These are phyloP conservation scores for Plantago coronopus DNA, from an alignment of 305 asterid genomes.

Conservation along the genomic window DNA sequence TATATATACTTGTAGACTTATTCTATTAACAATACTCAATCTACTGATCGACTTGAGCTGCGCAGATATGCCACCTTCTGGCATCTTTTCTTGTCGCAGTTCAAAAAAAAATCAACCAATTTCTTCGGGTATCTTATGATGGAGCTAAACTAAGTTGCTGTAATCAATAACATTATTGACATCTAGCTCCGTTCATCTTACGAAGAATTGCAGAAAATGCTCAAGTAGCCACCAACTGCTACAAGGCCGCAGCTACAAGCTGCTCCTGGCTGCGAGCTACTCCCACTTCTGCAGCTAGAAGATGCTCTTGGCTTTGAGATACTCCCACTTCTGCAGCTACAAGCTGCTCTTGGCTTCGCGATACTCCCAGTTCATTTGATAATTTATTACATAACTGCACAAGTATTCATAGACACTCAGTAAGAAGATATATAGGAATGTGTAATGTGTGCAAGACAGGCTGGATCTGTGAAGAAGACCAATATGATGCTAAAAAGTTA, in stretches of 20 bases:
- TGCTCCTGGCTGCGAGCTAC: slow-evolving; percentile 44
- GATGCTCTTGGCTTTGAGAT: too few species aligned
- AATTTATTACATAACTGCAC: slow-evolving; percentile 74
- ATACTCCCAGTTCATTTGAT: slow-evolving; percentile 65
- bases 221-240: neutral
- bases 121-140: slow-evolving; percentile 5
- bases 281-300: too few species aligned
- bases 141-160: neutral
- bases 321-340: slow-evolving; percentile 62
- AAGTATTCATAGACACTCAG: neutral
- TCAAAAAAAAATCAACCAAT: neutral
- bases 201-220: neutral
- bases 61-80: neutral
- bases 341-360: slow-evolving; percentile 42
- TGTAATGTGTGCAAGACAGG: neutral
- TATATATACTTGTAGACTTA: neutral
- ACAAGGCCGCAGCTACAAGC: slow-evolving; percentile 33
- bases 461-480: neutral
- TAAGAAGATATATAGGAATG: neutral
- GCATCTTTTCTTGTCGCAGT: neutral
- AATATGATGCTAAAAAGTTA: slow-evolving; percentile 5
- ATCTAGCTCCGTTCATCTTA: slow-evolving; percentile 3
- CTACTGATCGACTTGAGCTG: neutral
- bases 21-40: slow-evolving; percentile 7
- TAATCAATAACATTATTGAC: neutral